Evolutionary conservation across 176 grass and related monocot species (phyloP).

Genomic region (Chloris gayana): DNA sequence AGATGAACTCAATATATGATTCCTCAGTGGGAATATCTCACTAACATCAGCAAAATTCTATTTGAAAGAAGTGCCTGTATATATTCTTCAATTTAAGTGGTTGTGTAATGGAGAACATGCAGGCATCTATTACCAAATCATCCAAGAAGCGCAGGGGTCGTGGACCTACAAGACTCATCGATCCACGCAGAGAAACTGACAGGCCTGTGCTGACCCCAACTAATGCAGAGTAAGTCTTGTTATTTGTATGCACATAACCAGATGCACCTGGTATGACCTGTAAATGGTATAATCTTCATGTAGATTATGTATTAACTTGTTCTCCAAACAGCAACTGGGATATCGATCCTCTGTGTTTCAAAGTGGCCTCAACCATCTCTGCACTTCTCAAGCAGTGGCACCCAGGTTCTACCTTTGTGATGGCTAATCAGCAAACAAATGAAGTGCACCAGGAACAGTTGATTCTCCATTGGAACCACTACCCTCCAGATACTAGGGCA

Average conservation of each 20-base stretch:
- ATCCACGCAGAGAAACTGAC: slow-evolving; percentile 33
- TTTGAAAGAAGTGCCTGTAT: slow-evolving; percentile 3
- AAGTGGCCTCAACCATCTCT: slow-evolving; percentile 47
- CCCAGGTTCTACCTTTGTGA: slow-evolving; percentile 36
- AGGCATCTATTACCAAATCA: slow-evolving; percentile 25
- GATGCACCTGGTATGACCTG: neutral
- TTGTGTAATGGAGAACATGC: slow-evolving; percentile 12
- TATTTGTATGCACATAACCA: slow-evolving; percentile 17
- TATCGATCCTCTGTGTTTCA: slow-evolving; percentile 43
- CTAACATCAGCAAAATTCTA: slow-evolving; percentile 12
- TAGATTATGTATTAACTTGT: slow-evolving; percentile 25
- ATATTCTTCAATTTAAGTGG: slow-evolving; percentile 9
- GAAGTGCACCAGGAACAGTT: slow-evolving; percentile 28
- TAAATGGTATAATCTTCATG: slow-evolving; percentile 30
- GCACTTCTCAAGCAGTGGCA: slow-evolving; percentile 49
- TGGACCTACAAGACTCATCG: slow-evolving; percentile 44
- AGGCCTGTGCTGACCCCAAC: slow-evolving; percentile 47
- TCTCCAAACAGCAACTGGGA: slow-evolving; percentile 42
- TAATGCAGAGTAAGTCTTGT: slow-evolving; percentile 45
- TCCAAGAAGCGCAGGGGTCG: slow-evolving; percentile 25
- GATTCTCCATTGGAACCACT: slow-evolving; percentile 49
- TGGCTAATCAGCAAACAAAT: slow-evolving; percentile 6
- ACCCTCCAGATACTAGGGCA: slow-evolving; percentile 39
- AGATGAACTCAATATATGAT: neutral
- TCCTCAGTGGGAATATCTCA: neutral